A percentile compares a stretch with the other conserved stretches of the same genome.
Conservation (phyloP, 805 yeast species). For the Monosporozyma yasuniensis region DNA sequence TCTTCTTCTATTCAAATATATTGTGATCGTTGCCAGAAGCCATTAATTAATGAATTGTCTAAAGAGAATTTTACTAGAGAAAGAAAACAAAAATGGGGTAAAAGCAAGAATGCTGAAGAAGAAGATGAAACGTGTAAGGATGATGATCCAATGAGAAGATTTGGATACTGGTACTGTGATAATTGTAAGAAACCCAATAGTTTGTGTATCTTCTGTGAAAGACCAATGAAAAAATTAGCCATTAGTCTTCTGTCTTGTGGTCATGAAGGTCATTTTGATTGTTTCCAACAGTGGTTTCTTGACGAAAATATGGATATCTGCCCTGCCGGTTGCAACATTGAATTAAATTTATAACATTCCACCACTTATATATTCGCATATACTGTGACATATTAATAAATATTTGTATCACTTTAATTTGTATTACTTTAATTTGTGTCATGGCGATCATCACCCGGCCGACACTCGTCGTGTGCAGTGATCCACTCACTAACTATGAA, state of each 20-base stretch:
- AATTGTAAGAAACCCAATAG: constrained; percentile 51
- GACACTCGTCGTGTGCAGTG: neutral
- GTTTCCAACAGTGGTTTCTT: constrained; percentile 70
- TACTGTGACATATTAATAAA: too few relatives aligned
- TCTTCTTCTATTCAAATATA: constrained; percentile 41
- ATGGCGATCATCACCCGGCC: neutral
- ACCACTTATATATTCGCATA: neutral
- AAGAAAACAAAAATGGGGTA: constrained; percentile 5
- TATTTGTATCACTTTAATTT: too few relatives aligned
- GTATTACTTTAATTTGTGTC: neutral
- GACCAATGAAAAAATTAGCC: constrained; percentile 64
- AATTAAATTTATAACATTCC: constrained; percentile 1
- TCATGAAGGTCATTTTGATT: constrained; percentile 76
- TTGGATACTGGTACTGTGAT: constrained; percentile 84
- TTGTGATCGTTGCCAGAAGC: constrained; percentile 51
- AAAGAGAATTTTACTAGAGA: constrained; percentile 32
- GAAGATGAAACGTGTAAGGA: constrained; percentile 18
- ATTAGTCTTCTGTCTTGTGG: constrained; percentile 64
- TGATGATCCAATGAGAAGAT: constrained; percentile 26
- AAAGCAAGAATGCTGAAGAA: constrained; percentile 14
- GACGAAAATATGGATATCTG: constrained; percentile 58
- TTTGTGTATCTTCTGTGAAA: constrained; percentile 70
- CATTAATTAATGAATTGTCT: constrained; percentile 51
- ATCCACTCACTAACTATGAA: neutral
- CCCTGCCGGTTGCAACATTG: constrained; percentile 58